Base-by-base conservation (phyloP, 805 yeast species). In the Kregervanrija delftensis region DNA sequence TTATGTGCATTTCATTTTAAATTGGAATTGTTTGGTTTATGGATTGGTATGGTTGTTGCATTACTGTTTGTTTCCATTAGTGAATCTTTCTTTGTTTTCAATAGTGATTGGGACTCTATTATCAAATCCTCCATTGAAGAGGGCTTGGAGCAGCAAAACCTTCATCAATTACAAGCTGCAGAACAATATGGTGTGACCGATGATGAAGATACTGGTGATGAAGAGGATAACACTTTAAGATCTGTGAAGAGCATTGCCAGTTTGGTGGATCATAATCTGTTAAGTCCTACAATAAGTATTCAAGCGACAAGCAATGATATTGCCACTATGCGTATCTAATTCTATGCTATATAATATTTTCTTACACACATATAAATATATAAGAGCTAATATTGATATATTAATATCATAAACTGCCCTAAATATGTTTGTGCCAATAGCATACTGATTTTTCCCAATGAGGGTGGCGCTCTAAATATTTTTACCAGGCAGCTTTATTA, bases 1-100 rank as follows among this genome's bases (percentile, higher is more conserved):
- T 59, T 70, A 35, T 63, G 80, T 41, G 70, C 83, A 1, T 82
- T 82, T 56, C 64, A 67, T 30, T 67, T 69, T 56, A 64, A 69
- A 14, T 68, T 76, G 36, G 69, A 75, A 22, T 66, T 81, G 42
- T 66, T 70, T 44, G 90, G 90, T 3, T 66, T 81, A 40, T 81
- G 90, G 90, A 61, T 73, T 33, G 83, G 86, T 35, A 67, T 74
- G 53, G 68, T 76, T 37, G 63, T 71, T 40, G 84, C 83, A 5
- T 66, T 81, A 43, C 53, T 73, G 2, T 60, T 76, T 14, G 71
- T 77, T 42, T 73, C 80, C 9, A 46, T 60, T 4, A 64, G 71
- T 15, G 83, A 77, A 52, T 64, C 54, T 14, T 58, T 47, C 42
- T 56, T 53, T 46, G 63, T 61, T 9, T 14, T 55, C 10, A 46